Evolutionary conservation across 768 basidiomycete species (phyloP), one percentile per base, ranked within the genome.

Genomic region (Phylloporus sp.): DNA sequence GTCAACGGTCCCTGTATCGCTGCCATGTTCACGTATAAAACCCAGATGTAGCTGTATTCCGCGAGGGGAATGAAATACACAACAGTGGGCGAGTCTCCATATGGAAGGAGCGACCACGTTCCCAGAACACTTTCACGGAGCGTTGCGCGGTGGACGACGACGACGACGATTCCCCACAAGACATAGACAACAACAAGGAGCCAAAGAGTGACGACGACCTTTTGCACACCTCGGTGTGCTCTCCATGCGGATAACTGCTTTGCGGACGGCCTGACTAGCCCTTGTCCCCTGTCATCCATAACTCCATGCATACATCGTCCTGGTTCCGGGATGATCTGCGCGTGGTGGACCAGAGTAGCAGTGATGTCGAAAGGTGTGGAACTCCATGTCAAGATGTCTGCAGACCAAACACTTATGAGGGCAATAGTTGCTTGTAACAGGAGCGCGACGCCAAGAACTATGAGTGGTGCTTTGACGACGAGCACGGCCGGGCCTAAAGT

Each of bases 371-470:
- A 57, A 16, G 63, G 52, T 2, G 67, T 70, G 26, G 66, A 63
- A 20, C 69, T 70, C 69, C 69, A 69, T 16, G 69, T 69, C 40
- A 60, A 31, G 29, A 69, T 56, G 49, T 63, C 55, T 16, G 63
- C 60, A 20, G 47, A 26, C 24, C 53, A 38, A 16, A 59, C 52
- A 16, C 62, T 64, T 1, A 36, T 38, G 22, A 68, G 47, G 11
- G 63, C 64, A 26, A 70, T 59, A 5, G 56, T 4, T 1, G 51
- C 62, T 43, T 69, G 68, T 13, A 58, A 41, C 2, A 60, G 34
- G 24, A 70, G 50, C 13, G 57, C 4, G 18, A 59, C 39, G 6
- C 68, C 67, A 26, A 70, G 46, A 5, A 68, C 51, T 16, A 69
- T 47, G 24, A 69, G 58, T 3, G 68, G 69, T 12, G 59, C 47